phyloP scores from a whole-genome alignment of 805 yeast species.

The Pachysolen tannophilus region DNA sequence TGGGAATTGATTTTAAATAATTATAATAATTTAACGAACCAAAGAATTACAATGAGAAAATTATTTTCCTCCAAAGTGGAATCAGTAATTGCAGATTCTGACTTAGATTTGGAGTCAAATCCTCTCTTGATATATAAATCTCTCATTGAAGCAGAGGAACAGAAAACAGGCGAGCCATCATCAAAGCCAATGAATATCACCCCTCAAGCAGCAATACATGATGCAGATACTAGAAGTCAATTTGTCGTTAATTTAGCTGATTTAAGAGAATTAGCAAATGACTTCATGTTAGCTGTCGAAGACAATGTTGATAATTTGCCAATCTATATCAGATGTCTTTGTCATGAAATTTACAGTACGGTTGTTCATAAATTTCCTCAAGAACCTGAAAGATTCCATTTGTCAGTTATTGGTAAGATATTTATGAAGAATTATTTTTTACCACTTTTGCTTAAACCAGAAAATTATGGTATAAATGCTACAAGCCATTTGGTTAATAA shows the following conservation, averaged over 20 bases:
- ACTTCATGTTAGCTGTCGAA: conserved; percentile 46
- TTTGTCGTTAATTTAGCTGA: conserved; percentile 70
- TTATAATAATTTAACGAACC: conserved; percentile 39
- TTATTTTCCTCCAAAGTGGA: conserved; percentile 30
- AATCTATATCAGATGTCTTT: conserved; percentile 45
- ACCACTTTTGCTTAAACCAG: conserved; percentile 43
- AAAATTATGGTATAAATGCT: conserved; percentile 43
- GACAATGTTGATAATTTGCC: conserved; percentile 40
- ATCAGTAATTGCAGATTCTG: conserved; percentile 35
- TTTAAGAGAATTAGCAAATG: conserved; percentile 63
- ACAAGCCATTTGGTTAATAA: conserved; percentile 3
- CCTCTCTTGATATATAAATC: conserved; percentile 51
- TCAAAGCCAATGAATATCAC: conserved; percentile 29
- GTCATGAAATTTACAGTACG: conserved; percentile 30
- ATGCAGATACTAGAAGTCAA: conserved; percentile 57
- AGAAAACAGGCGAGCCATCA: conserved; percentile 23
- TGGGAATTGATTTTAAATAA: conserved; percentile 39
- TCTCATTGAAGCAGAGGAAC: conserved; percentile 30
- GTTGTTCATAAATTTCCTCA: conserved; percentile 40
- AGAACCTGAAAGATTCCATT: conserved; percentile 48
- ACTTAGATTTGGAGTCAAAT: conserved; percentile 68
- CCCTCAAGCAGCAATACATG: conserved; percentile 70
- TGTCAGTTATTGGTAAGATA: conserved; percentile 63
- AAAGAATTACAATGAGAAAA: conserved; percentile 34
- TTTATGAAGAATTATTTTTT: conserved; percentile 45